Base-by-base conservation (phyloP, 192 early-diverging fungal species). In the Coemansia sp. region DNA sequence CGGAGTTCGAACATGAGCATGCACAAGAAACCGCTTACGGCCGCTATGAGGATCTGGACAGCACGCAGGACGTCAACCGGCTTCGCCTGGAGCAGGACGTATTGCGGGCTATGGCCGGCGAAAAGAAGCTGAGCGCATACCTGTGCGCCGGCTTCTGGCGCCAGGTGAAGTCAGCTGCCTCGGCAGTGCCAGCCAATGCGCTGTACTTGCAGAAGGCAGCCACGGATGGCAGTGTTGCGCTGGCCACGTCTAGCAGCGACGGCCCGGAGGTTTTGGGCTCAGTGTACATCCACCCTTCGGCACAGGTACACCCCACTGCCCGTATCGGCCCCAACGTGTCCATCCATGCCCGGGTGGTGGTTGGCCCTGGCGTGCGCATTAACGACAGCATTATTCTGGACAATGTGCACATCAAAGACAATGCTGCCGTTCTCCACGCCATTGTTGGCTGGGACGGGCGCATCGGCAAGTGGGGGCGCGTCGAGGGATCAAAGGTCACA, bases 321-420 rank as follows among this genome's bases (percentile, higher is more conserved):
- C 92, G 87, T 78, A 86, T 98, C 53, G 96, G 96, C 12, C 96
- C 96, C 51, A 96, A 99, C 73, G 94, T 95, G 7, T 90, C 89
- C 26, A 90, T 99, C 58, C 93, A 93, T 18, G 90, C 93, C 17
- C 92, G 93, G 51, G 92, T 82, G 9, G 68, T 86, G 18, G 82
- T 99, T 43, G 93, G 90, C 49, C 88, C 89, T 41, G 96, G 96
- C 45, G 92, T 91, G 9, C 92, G 96, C 59, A 84, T 99, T 60
- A 85, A 90, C 65, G 89, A 99, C 81, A 79, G 94, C 38, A 93
- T 99, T 64, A 79, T 99, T 21, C 76, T 99, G 44, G 96, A 99
- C 78, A 87, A 83, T 60, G 92, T 89, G 12, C 91, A 93, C 43
- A 85, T 99, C 67, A 88, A 95, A 81, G 84, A 89, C 64, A 92